These are phyloP conservation scores for Dryadomyces quercivorus DNA, from an alignment of 2,329 filamentous ascomycete genomes.

Conservation along the genomic window DNA sequence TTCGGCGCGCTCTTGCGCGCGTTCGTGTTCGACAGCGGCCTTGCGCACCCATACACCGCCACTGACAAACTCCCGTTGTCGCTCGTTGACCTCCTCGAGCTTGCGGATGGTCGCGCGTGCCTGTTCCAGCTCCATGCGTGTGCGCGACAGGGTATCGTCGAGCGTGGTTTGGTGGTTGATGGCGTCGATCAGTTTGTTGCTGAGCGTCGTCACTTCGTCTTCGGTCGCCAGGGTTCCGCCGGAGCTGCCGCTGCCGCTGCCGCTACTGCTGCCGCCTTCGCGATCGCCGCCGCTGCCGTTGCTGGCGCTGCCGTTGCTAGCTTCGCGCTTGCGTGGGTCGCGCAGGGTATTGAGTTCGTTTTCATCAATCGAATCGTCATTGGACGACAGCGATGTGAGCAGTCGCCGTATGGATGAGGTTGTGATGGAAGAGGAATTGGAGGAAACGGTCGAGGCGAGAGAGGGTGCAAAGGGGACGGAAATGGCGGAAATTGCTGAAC, in stretches of 20 bases:
- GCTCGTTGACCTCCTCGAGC: conserved; percentile 53
- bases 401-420: conserved; percentile 7
- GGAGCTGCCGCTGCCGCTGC: neutral
- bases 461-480: neutral
- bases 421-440: too few relatives aligned
- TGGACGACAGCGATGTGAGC: conserved; percentile 16
- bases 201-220: conserved; percentile 75
- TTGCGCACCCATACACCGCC: conserved; percentile 66
- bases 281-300: neutral
- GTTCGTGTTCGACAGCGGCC: conserved; percentile 62
- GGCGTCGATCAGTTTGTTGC: conserved; percentile 90
- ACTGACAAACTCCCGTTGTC: conserved; percentile 59
- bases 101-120: conserved; percentile 54
- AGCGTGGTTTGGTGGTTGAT: conserved; percentile 93
- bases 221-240: conserved; percentile 35
- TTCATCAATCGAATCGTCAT: conserved; percentile 27
- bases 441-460: neutral
- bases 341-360: conserved; percentile 53
- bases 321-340: neutral
- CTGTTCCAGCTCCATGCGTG: conserved; percentile 70
- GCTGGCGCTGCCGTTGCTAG: neutral
- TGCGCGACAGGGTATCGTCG: conserved; percentile 75
- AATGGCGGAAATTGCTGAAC: neutral
- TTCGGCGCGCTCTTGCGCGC: conserved; percentile 49
- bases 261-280: neutral